Evolutionary conservation across 2,329 filamentous ascomycete genomes (phyloP).

Genomic region (Colletotrichum sp.): DNA sequence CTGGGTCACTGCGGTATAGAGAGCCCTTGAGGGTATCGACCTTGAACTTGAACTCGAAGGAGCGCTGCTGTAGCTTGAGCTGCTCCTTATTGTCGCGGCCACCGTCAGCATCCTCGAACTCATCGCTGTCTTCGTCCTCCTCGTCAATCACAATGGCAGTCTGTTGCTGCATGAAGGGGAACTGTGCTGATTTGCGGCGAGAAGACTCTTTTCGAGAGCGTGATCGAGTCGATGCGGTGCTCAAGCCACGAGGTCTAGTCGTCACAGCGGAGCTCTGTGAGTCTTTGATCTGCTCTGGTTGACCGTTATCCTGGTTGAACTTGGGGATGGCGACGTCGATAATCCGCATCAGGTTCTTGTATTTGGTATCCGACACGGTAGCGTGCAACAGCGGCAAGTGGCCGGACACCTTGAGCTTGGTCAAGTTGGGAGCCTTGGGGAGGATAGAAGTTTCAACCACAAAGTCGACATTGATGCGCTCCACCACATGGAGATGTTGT

Average conservation of each 20-base stretch:
- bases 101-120: conserved; percentile 71
- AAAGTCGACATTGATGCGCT: conserved; percentile 97
- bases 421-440: conserved; percentile 92
- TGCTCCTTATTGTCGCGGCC: conserved; percentile 56
- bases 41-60: conserved; percentile 96
- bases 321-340: conserved; percentile 95
- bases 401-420: conserved; percentile 89
- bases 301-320: conserved; percentile 56
- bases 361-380: conserved; percentile 91
- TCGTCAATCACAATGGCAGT: conserved; percentile 83
- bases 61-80: conserved; percentile 82
- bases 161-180: conserved; percentile 74
- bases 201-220: conserved; percentile 52
- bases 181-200: conserved; percentile 70
- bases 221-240: conserved; percentile 50
- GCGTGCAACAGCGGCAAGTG: conserved; percentile 92
- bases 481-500: conserved; percentile 85
- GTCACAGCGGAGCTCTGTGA: conserved; percentile 26
- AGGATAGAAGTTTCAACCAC: conserved; percentile 95
- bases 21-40: conserved; percentile 95
- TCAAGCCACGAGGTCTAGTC: conserved; percentile 49
- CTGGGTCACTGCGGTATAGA: conserved; percentile 83
- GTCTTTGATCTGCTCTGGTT: conserved; percentile 23
- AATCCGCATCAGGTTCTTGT: conserved; percentile 95
- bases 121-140: conserved; percentile 70